These are phyloP conservation scores for Blakeslea trispora DNA, from an alignment of 371 early-diverging fungal species.

Conservation along the genomic window DNA sequence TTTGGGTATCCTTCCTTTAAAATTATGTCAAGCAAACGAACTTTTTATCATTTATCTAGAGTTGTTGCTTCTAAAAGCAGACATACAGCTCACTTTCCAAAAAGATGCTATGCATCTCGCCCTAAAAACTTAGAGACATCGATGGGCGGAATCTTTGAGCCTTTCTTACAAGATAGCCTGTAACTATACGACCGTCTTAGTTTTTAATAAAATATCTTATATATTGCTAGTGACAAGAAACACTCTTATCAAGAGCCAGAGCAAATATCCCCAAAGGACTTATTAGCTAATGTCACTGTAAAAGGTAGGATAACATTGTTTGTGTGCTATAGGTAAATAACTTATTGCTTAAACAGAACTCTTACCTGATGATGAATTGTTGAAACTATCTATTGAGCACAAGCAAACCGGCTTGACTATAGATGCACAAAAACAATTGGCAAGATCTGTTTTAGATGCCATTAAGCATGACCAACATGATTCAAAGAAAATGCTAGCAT, in stretches of 20 bases:
- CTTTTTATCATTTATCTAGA: background rate
- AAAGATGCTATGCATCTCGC: constrained; percentile 18
- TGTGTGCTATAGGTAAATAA: background rate
- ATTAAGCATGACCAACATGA: constrained; percentile 14
- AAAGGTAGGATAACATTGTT: constrained; percentile 28
- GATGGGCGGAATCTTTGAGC: constrained; percentile 47
- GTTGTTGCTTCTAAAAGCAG: constrained; percentile 4
- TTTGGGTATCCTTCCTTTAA: background rate
- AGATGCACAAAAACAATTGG: constrained; percentile 32
- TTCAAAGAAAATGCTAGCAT: constrained; percentile 10
- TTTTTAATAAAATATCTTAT: background rate
- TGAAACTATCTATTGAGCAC: constrained; percentile 24
- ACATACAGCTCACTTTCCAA: background rate
- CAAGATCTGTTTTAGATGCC: constrained; percentile 16
- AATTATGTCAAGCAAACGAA: constrained; percentile 6
- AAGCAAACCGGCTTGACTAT: constrained; percentile 26
- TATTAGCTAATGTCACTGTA: constrained; percentile 10
- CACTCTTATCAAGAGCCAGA: constrained; percentile 5
- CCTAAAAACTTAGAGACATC: constrained; percentile 26
- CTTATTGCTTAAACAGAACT: constrained; percentile 15
- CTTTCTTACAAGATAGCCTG: constrained; percentile 35
- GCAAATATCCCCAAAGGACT: constrained; percentile 10
- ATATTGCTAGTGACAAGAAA: constrained; percentile 6
- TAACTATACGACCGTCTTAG: background rate
- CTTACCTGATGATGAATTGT: constrained; percentile 36